These are phyloP conservation scores for Microbotryum saponariae DNA, from an alignment of 1,284 basidiomycete genomes.

Conservation along the genomic window DNA sequence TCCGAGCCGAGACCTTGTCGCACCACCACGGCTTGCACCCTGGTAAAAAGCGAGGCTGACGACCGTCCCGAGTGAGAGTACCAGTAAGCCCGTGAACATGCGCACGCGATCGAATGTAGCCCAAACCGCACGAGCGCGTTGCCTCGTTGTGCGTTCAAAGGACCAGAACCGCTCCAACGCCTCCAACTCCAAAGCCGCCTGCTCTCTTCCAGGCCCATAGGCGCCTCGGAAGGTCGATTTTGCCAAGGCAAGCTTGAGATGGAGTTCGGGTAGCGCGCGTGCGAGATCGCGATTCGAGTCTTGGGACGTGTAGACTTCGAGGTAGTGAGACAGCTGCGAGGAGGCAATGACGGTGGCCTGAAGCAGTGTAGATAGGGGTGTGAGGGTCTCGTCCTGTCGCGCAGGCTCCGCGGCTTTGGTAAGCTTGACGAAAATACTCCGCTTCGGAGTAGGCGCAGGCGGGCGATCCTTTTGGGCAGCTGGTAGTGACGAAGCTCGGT, in stretches of 20 bases:
- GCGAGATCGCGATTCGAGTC: constrained; percentile 62
- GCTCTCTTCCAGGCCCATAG: constrained; percentile 20
- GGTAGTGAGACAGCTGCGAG: constrained; percentile 67
- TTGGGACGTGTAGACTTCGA: constrained; percentile 60
- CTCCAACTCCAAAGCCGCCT: constrained; percentile 16
- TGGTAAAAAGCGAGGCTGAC: constrained; percentile 39
- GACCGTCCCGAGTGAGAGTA: constrained; percentile 32
- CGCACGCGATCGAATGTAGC: constrained; percentile 79
- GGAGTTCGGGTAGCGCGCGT: constrained; percentile 37
- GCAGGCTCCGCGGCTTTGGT: not conserved
- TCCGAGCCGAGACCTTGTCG: constrained; percentile 18
- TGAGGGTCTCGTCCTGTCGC: constrained; percentile 14
- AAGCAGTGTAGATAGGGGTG: constrained; percentile 44
- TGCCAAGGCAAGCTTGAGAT: constrained; percentile 25
- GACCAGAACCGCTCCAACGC: constrained; percentile 27
- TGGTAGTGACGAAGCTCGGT: constrained; percentile 14
- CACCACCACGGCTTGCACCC: not conserved
- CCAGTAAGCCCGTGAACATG: constrained; percentile 56
- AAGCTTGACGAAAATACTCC: not conserved
- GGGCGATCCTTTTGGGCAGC: constrained; percentile 12
- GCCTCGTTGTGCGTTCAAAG: constrained; percentile 18
- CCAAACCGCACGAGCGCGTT: constrained; percentile 63
- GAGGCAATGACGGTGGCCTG: constrained; percentile 66
- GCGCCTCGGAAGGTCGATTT: constrained; percentile 28
- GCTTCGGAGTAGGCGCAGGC: constrained; percentile 7